Evolutionary conservation across 805 yeast genomes (phyloP).

Genomic region (Sugiyamaella floridensis): DNA sequence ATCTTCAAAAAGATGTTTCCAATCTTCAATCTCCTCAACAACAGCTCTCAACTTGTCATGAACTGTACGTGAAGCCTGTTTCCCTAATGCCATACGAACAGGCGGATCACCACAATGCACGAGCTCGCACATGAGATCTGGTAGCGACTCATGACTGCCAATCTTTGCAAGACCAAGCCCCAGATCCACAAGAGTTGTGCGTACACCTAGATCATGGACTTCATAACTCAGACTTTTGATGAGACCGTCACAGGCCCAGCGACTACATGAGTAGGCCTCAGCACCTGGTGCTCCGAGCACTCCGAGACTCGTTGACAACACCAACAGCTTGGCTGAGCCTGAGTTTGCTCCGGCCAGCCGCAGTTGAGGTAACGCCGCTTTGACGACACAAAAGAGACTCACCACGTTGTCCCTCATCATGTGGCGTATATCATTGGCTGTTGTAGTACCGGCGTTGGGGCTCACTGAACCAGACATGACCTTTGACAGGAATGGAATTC

Average conservation of each 20-base stretch:
- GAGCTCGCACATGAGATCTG: conserved; percentile 24
- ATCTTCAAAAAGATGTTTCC: conserved; percentile 29
- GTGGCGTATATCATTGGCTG: conserved; percentile 21
- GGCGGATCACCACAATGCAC: conserved; percentile 27
- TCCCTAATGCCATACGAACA: conserved; percentile 23
- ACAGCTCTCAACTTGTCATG: conserved; percentile 26
- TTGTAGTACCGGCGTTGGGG: neutral
- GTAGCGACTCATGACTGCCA: conserved; percentile 5
- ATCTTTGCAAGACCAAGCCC: conserved; percentile 17
- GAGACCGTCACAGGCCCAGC: conserved; percentile 30
- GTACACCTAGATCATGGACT: conserved; percentile 16
- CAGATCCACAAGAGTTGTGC: conserved; percentile 14
- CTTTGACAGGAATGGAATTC: conserved; percentile 15
- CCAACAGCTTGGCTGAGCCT: conserved; percentile 5
- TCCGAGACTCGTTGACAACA: conserved; percentile 20
- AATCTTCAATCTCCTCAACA: conserved; percentile 33
- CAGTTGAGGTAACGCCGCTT: conserved; percentile 1
- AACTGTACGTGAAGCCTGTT: conserved; percentile 23
- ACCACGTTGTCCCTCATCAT: conserved; percentile 25
- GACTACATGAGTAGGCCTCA: conserved; percentile 25
- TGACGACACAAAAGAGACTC: conserved; percentile 19
- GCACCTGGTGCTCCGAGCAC: conserved; percentile 27
- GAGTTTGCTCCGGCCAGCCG: neutral
- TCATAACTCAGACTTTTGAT: conserved; percentile 27
- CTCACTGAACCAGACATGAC: neutral